Evolutionary conservation across 2,329 filamentous ascomycete species (phyloP).

Genomic region (Bisporella sp.): DNA sequence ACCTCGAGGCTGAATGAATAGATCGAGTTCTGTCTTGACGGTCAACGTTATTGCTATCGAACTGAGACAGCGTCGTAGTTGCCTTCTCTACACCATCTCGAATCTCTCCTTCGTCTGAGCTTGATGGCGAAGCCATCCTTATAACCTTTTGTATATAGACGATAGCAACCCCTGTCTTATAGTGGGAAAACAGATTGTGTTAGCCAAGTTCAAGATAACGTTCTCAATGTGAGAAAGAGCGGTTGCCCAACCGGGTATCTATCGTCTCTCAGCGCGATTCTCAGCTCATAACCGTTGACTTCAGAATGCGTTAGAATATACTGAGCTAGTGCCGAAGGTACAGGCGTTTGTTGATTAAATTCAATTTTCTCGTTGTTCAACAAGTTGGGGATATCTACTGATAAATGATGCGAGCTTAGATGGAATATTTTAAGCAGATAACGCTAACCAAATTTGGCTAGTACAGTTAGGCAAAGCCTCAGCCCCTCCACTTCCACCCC

Average conservation of each 20-base stretch:
- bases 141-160: conserved; percentile 18
- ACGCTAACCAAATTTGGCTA: background rate
- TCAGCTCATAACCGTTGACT: conserved; percentile 23
- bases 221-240: conserved; percentile 29
- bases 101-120: conserved; percentile 85
- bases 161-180: conserved; percentile 28
- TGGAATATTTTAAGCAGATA: background rate
- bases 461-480: background rate
- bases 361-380: background rate
- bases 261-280: conserved; percentile 23
- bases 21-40: conserved; percentile 72
- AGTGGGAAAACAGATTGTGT: conserved; percentile 23
- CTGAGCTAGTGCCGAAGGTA: background rate
- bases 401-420: background rate
- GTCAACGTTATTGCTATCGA: conserved; percentile 83
- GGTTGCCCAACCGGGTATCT: conserved; percentile 29
- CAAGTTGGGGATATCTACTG: too few species aligned
- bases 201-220: conserved; percentile 28
- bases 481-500: conserved; percentile 6
- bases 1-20: conserved; percentile 28
- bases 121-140: conserved; percentile 42
- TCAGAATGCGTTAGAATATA: background rate
- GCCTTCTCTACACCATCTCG: conserved; percentile 75
- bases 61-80: conserved; percentile 76
- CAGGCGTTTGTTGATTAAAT: background rate